A percentile compares a stretch with the other conserved stretches of the same genome.
Conservation (phyloP, 225 moss, liverwort and hornwort species). For the Polytrichum commune region DNA sequence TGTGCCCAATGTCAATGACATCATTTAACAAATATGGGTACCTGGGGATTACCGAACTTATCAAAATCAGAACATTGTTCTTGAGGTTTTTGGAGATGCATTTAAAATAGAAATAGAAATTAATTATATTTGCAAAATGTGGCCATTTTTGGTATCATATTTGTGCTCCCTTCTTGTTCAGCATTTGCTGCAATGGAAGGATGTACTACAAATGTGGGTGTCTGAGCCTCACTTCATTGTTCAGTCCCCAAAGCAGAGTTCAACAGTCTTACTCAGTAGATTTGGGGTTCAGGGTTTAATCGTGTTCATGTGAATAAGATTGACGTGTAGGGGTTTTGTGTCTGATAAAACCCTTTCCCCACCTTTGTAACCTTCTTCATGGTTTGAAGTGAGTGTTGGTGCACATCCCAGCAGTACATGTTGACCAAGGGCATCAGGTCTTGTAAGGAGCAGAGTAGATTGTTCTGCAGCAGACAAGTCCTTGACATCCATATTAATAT, state of each 20-base stretch:
- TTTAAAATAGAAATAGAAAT: too few species aligned
- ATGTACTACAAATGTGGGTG: background rate
- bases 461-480: background rate
- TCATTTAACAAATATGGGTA: slow-evolving; percentile 21
- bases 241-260: background rate
- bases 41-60: background rate
- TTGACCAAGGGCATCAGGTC: background rate
- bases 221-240: background rate
- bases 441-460: background rate
- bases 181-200: too few species aligned
- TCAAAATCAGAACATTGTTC: background rate
- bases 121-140: too few species aligned
- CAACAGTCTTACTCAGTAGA: background rate
- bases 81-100: background rate
- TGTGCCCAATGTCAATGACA: background rate
- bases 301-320: too few species aligned
- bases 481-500: background rate
- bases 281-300: background rate
- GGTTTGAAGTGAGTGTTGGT: background rate
- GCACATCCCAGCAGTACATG: background rate
- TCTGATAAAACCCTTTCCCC: background rate
- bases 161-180: too few species aligned
- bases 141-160: too few species aligned
- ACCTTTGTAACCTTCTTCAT: background rate
- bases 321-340: background rate